Conservation (phyloP, 768 basidiomycete genomes). For the Boletus sensibilis region DNA sequence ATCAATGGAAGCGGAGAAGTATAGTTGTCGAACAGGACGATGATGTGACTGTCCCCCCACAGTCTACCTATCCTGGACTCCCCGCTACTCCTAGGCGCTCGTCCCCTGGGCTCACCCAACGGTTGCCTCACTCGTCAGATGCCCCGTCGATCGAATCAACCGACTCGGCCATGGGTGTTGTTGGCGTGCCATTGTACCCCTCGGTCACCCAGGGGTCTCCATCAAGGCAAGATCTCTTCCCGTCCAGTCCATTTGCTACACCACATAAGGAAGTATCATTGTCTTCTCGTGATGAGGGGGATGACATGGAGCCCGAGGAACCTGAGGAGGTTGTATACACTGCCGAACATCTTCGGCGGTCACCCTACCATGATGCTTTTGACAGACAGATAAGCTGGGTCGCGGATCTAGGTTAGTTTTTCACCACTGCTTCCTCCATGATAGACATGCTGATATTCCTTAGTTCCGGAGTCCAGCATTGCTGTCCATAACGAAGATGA, state of each 20-base stretch:
- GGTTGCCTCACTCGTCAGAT: slow-evolving; percentile 51
- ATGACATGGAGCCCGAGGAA: slow-evolving; percentile 40
- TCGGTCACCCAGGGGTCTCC: slow-evolving; percentile 43
- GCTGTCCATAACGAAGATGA: slow-evolving; percentile 55
- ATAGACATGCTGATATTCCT: slow-evolving; percentile 9
- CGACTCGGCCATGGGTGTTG: slow-evolving; percentile 42
- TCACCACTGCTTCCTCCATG: slow-evolving; percentile 1
- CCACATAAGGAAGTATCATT: slow-evolving; percentile 63
- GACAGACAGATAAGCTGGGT: slow-evolving; percentile 74
- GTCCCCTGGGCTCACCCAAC: slow-evolving; percentile 32
- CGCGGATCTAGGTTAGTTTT: slow-evolving; percentile 61
- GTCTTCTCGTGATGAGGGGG: slow-evolving; percentile 53
- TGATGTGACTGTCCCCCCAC: slow-evolving; percentile 46
- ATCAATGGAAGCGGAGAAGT: slow-evolving; percentile 54
- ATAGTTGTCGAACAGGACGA: slow-evolving; percentile 72
- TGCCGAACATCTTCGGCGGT: slow-evolving; percentile 52
- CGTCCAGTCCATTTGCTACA: slow-evolving; percentile 69
- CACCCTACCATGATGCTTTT: slow-evolving; percentile 48
- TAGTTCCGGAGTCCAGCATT: slow-evolving; percentile 64
- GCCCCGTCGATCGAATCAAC: slow-evolving; percentile 47
- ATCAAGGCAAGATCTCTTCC: slow-evolving; percentile 58
- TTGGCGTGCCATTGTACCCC: slow-evolving; percentile 51
- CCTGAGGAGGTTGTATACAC: slow-evolving; percentile 62
- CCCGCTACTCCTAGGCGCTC: slow-evolving; percentile 44
- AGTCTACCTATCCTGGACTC: slow-evolving; percentile 38